Conservation (phyloP, 768 basidiomycete species). For the Amyloporia xantha region DNA sequence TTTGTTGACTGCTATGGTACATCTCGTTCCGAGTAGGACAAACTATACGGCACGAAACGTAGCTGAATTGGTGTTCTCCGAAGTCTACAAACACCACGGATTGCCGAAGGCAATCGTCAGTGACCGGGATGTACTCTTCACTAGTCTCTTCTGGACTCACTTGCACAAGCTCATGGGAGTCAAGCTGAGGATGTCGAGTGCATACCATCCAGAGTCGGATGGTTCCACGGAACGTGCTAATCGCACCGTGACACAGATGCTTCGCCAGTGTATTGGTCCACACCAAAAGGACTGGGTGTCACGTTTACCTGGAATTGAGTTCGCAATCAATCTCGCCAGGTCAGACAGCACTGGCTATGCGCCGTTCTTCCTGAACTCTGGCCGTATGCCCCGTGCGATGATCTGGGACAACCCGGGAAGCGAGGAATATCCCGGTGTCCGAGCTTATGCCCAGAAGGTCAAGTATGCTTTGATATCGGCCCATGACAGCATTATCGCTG, state of each 20-base stretch:
- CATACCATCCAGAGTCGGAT: slow-evolving; percentile 27
- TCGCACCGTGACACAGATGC: slow-evolving; percentile 15
- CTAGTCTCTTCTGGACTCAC: slow-evolving; percentile 28
- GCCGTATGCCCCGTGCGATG: slow-evolving; percentile 19
- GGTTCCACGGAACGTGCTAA: slow-evolving; percentile 20
- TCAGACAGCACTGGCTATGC: slow-evolving; percentile 30
- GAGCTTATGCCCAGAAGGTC: slow-evolving; percentile 20
- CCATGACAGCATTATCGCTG: slow-evolving; percentile 33
- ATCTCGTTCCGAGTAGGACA: slow-evolving; percentile 22
- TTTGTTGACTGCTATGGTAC: slow-evolving; percentile 18
- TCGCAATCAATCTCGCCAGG: slow-evolving; percentile 30
- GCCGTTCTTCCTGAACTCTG: slow-evolving; percentile 25
- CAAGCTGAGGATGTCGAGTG: slow-evolving; percentile 21
- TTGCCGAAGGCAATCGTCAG: slow-evolving; percentile 20
- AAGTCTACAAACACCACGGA: slow-evolving; percentile 32
- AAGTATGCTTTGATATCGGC: slow-evolving; percentile 23
- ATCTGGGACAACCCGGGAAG: slow-evolving; percentile 19
- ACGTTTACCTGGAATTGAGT: slow-evolving; percentile 28
- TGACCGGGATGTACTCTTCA: slow-evolving; percentile 30
- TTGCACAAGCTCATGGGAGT: slow-evolving; percentile 13
- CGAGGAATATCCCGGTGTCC: slow-evolving; percentile 19
- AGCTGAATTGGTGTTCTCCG: slow-evolving; percentile 27
- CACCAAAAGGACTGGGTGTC: slow-evolving; percentile 25
- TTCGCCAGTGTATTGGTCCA: slow-evolving; percentile 4
- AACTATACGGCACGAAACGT: slow-evolving; percentile 27